Percentiles rank a stretch among this genome's conserved stretches.
Evolutionary conservation across 306 rosid genomes (phyloP).

Genomic region (Trifolium pratense): DNA sequence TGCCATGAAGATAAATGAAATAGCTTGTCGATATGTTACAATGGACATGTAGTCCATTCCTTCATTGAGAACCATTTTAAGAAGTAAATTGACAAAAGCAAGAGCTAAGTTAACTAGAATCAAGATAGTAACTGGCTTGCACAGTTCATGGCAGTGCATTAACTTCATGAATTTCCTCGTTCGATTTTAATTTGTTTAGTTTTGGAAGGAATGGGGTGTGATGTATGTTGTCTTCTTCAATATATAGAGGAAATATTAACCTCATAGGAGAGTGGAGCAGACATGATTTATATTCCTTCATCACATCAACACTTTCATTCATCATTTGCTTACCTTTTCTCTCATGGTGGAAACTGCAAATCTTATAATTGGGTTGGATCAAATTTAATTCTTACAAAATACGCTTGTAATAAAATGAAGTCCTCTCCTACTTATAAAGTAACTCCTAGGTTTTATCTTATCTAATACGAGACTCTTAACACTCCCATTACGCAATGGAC

Average conservation of each 20-base stretch:
- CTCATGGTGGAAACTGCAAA: background rate
- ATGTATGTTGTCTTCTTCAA: conserved; percentile 9
- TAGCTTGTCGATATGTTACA: conserved; percentile 64
- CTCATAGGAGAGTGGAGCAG: conserved; percentile 34
- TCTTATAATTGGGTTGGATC: no score
- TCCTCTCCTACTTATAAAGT: no score
- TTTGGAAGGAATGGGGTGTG: conserved; percentile 37
- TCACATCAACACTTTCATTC: conserved; percentile 41
- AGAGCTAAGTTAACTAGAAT: conserved; percentile 65
- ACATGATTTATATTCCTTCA: conserved; percentile 43
- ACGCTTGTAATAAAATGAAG: no score
- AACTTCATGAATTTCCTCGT: conserved; percentile 25
- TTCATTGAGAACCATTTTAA: conserved; percentile 69
- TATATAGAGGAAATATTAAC: conserved; percentile 44
- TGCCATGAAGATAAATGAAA: conserved; percentile 68
- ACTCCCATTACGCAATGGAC: no score
- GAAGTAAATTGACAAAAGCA: conserved; percentile 70
- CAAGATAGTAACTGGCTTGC: conserved; percentile 65
- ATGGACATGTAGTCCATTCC: conserved; percentile 63
- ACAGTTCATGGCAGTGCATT: conserved; percentile 49
- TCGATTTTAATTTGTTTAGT: background rate
- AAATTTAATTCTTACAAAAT: no score
- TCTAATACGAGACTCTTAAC: background rate
- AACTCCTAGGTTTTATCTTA: background rate
- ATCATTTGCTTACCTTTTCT: background rate